phyloP scores from a whole-genome alignment of 805 yeast species.

The Candida awuae region DNA sequence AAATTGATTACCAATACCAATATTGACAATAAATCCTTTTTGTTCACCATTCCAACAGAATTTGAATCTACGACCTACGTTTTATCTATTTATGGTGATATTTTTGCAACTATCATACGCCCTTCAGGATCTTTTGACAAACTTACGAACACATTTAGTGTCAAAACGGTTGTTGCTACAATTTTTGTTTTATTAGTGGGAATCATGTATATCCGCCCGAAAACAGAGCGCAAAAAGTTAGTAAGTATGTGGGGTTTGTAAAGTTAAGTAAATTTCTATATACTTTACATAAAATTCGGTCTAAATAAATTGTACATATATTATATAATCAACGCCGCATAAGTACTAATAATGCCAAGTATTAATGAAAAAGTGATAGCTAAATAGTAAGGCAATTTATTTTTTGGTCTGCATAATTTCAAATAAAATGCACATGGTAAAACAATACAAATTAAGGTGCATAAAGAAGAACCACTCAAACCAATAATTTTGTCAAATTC shows the following conservation, averaged over 20 bases:
- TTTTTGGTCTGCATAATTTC: conserved; percentile 44
- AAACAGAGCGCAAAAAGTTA: conserved; percentile 46
- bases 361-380: conserved; percentile 41
- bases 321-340: conserved; percentile 35
- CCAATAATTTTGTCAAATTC: conserved; percentile 82
- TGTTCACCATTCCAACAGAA: conserved; percentile 50
- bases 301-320: too few species aligned
- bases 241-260: conserved; percentile 40
- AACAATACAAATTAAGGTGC: conserved; percentile 71
- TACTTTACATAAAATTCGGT: too few species aligned
- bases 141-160: conserved; percentile 60
- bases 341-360: conserved; percentile 54
- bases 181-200: conserved; percentile 42
- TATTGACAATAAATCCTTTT: conserved; percentile 16
- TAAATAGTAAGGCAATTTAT: conserved; percentile 34
- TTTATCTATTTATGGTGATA: conserved; percentile 58
- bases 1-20: conserved; percentile 25
- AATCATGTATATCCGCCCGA: conserved; percentile 46
- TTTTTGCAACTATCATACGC: conserved; percentile 67
- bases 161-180: conserved; percentile 52
- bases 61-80: conserved; percentile 77
- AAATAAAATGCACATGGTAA: conserved; percentile 74
- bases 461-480: conserved; percentile 73
- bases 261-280: too few species aligned
- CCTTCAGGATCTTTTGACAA: conserved; percentile 84